Base-by-base conservation (phyloP, 2,329 filamentous ascomycete genomes). In the Botrytis aclada region DNA sequence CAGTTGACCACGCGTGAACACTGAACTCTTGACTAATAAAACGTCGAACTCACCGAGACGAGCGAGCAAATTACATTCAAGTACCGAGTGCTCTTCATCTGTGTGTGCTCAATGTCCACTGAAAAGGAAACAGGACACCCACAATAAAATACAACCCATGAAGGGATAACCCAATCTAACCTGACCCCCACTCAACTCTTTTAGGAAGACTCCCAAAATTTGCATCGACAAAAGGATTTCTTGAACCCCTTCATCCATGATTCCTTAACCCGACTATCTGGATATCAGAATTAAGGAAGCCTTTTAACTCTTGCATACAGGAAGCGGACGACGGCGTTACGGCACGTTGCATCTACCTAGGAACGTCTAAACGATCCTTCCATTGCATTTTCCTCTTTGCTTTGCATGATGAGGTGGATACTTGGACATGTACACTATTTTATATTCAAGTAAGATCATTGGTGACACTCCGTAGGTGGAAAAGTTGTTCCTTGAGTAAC, bases 211-310 rank as follows among this genome's bases (percentile, higher is more conserved):
- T 25, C n/a, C n/a, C n/a, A 41, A 41, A 56, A 54, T 39, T 39
- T 67, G 45, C 9, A 54, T 67, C 47, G 37, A 56, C 45, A 29
- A 41, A 39, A 29, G 14, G 45, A 39, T 39, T 54, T 67, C 32
- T 45, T 32, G 8, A 41, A 29, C 54, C 66, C 56, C 54, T 70
- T 45, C 67, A 60, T 70, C n/a, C 41, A 43, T 61, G n/a, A 34
- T 7, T 54, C 45, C 14, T 25, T 45, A 43, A 65, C 69, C 69
- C 69, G 69, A 71, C 69, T 56, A 10, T 65, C 69, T 71, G 69
- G 69, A 71, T 71, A 71, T 71, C 69, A 56, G 37, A 65, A 66
- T 47, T 47, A 41, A 51, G 45, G 34, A 54, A 67, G 34, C 34
- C n/a, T 41, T 43, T 54, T 29, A 12, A 29, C 69, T 66, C 61